Evolutionary conservation across 2,329 filamentous ascomycete species (phyloP).

Genomic region (Neurospora crassa): DNA sequence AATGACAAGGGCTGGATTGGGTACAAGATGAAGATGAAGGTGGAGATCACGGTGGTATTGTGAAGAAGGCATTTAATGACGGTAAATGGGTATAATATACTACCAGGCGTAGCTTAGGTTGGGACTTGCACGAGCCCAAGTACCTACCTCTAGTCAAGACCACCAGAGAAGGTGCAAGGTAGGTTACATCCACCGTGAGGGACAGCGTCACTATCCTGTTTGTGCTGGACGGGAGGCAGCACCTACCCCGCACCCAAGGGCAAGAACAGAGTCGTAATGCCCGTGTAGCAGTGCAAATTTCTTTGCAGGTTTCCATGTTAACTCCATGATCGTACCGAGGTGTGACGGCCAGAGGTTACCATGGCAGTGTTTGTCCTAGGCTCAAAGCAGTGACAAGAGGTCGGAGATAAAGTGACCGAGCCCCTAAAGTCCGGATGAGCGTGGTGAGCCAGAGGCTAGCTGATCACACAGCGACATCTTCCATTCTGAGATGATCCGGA

Average conservation of each 20-base stretch:
- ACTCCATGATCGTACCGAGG: neutral
- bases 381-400: neutral
- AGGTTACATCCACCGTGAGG: neutral
- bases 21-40: neutral
- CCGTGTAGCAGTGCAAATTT: neutral
- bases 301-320: neutral
- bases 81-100: neutral
- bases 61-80: neutral
- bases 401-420: neutral
- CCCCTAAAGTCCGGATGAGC: neutral
- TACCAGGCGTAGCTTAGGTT: neutral
- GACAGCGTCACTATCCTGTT: neutral
- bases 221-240: neutral
- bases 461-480: neutral
- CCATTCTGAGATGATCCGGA: neutral
- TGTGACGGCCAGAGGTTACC: neutral
- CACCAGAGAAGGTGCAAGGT: neutral
- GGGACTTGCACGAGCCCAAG: neutral
- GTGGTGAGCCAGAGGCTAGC: neutral
- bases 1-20: neutral
- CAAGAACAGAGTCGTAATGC: neutral
- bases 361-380: neutral
- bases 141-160: neutral
- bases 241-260: neutral
- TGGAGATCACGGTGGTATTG: neutral